These are phyloP conservation scores for Monilinia vaccinii-corymbosi DNA, from an alignment of 2,329 filamentous ascomycete species.

Conservation along the genomic window DNA sequence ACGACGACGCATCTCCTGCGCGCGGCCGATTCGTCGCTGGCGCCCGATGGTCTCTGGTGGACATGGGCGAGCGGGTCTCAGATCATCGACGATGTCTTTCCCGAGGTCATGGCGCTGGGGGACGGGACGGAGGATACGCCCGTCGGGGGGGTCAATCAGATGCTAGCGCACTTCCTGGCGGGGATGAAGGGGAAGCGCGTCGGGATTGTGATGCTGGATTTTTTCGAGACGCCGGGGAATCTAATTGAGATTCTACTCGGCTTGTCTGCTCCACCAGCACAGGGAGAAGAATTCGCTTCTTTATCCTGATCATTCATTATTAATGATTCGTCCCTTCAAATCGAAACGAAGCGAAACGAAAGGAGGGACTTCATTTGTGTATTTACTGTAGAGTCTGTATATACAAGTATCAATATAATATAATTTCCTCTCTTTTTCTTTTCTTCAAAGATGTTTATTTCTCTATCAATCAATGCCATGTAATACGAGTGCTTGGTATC, in stretches of 20 bases:
- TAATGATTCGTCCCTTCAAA: too few relatives aligned
- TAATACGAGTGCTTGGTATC: too few relatives aligned
- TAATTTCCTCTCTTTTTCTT: too few relatives aligned
- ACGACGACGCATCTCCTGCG: slow-evolving; percentile 32
- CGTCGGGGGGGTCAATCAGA: slow-evolving; percentile 37
- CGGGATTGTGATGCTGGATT: slow-evolving; percentile 45
- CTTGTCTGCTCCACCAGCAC: too few relatives aligned
- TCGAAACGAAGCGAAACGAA: too few relatives aligned
- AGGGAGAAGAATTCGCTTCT: too few relatives aligned
- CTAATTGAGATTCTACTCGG: slow-evolving; percentile 34
- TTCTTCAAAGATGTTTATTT: too few relatives aligned
- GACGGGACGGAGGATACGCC: slow-evolving; percentile 32
- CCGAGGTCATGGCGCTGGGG: slow-evolving; percentile 38
- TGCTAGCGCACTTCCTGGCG: slow-evolving; percentile 32
- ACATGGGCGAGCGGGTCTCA: slow-evolving; percentile 39
- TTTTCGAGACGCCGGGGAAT: slow-evolving; percentile 36
- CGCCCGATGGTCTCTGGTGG: slow-evolving; percentile 36
- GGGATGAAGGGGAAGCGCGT: slow-evolving; percentile 35
- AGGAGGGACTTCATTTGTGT: too few relatives aligned
- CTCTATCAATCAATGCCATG: too few relatives aligned
- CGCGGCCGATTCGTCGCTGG: slow-evolving; percentile 28
- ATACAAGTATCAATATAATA: too few relatives aligned
- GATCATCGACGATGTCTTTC: slow-evolving; percentile 33
- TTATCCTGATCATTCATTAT: too few relatives aligned
- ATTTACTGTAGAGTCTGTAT: too few relatives aligned